Evolutionary conservation across 352 stramenopile genomes (phyloP).

Genomic region (Phytopythium cucurbitacearum): DNA sequence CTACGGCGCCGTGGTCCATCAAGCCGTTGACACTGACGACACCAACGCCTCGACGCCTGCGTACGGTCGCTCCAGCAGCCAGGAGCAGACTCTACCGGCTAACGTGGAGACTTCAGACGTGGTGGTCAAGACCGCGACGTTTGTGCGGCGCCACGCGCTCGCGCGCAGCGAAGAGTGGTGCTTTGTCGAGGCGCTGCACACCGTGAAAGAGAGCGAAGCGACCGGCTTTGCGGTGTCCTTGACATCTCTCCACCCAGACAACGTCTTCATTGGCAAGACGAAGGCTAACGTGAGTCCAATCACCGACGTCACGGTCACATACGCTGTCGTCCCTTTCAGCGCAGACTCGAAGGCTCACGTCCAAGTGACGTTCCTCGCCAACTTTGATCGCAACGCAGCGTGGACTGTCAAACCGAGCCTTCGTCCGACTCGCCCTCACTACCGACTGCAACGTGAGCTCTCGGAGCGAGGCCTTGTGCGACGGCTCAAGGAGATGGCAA

Average conservation of each 20-base stretch:
- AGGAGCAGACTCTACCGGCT: no score
- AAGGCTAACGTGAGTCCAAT: slow-evolving; percentile 22
- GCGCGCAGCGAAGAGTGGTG: slow-evolving; percentile 47
- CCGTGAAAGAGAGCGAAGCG: slow-evolving; percentile 6
- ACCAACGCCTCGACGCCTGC: slow-evolving; percentile 2
- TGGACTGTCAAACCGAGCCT: slow-evolving; percentile 4
- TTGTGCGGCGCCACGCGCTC: slow-evolving; percentile 36
- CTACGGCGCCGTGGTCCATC: slow-evolving; percentile 42
- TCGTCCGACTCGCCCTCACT: slow-evolving; percentile 3
- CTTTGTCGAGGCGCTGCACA: slow-evolving; percentile 28
- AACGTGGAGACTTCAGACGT: slow-evolving; percentile 11
- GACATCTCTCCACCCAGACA: slow-evolving; percentile 32
- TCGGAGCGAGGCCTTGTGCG: slow-evolving; percentile 17
- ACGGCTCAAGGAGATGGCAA: slow-evolving; percentile 30
- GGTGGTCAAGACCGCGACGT: slow-evolving; percentile 44
- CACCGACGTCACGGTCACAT: slow-evolving; percentile 15
- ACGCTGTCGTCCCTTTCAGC: slow-evolving; percentile 21
- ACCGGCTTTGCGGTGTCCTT: slow-evolving; percentile 30
- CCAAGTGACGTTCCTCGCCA: slow-evolving; percentile 32
- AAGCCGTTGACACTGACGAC: slow-evolving; percentile 14
- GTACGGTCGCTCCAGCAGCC: no score
- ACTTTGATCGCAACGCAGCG: slow-evolving; percentile 19
- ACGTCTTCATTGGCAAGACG: slow-evolving; percentile 42
- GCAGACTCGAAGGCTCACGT: slow-evolving; percentile 10
- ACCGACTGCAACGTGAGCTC: neutral